phyloP scores from a whole-genome alignment of 2,329 filamentous ascomycete species.

The Neopestalotiopsis clavispora region DNA sequence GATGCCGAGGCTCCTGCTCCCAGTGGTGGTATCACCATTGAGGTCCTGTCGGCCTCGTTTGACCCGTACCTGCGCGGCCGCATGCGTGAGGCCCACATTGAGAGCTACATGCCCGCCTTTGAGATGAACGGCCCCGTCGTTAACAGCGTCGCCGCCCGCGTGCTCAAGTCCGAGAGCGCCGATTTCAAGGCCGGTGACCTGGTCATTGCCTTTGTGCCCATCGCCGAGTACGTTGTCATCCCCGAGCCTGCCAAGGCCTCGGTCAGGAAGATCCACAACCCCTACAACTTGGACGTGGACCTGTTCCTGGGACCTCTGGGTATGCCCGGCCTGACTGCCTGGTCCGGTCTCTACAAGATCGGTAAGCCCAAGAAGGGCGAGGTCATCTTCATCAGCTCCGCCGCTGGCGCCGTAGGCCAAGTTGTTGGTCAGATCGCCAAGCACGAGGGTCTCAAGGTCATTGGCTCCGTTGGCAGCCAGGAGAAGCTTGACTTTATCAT shows the following conservation, averaged over 20 bases:
- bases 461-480: slow-evolving; percentile 78
- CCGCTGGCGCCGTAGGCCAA: slow-evolving; percentile 76
- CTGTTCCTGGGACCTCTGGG: slow-evolving; percentile 73
- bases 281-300: slow-evolving; percentile 62
- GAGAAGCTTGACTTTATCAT: slow-evolving; percentile 75
- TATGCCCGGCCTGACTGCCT: slow-evolving; percentile 80
- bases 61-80: slow-evolving; percentile 76
- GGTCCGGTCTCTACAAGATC: slow-evolving; percentile 75
- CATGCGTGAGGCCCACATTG: slow-evolving; percentile 62
- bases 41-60: slow-evolving; percentile 71
- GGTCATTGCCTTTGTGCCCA: slow-evolving; percentile 55
- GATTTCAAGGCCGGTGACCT: slow-evolving; percentile 68
- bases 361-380: slow-evolving; percentile 77
- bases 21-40: slow-evolving; percentile 64
- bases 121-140: slow-evolving; percentile 63
- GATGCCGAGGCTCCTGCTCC: slow-evolving; percentile 62
- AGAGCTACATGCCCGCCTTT: slow-evolving; percentile 68
- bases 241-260: slow-evolving; percentile 42
- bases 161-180: slow-evolving; percentile 67
- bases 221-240: slow-evolving; percentile 68
- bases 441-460: slow-evolving; percentile 74
- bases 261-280: slow-evolving; percentile 66
- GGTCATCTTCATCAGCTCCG: slow-evolving; percentile 78
- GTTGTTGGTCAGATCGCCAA: slow-evolving; percentile 78
- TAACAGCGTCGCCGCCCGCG: slow-evolving; percentile 64